Evolutionary conservation across 345 rosid genomes (phyloP).

Genomic region (Eucalyptus erythrocorys): DNA sequence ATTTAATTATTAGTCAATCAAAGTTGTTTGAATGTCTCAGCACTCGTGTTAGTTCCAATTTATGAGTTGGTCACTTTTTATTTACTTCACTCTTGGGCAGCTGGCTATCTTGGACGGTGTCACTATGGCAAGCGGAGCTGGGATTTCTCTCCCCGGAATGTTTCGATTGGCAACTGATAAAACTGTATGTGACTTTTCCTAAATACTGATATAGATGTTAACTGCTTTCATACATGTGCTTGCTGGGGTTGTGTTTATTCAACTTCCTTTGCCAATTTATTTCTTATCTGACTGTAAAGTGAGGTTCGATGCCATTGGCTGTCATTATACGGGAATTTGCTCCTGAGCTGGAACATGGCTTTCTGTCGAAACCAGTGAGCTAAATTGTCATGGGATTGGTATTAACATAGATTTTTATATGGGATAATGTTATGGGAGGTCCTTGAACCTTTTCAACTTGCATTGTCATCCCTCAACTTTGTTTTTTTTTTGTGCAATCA

Average conservation of each 20-base stretch:
- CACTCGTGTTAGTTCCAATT: not conserved
- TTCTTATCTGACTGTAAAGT: not conserved
- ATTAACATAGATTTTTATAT: not conserved
- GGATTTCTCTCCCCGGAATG: conserved; percentile 76
- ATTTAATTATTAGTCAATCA: not conserved
- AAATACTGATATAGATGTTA: not conserved
- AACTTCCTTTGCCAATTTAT: not conserved
- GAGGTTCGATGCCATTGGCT: not conserved
- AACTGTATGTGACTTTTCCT: not conserved
- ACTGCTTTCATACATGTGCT: not conserved
- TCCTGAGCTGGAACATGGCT: not conserved
- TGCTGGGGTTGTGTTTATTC: not conserved
- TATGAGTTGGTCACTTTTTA: not conserved
- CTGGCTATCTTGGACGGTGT: conserved; percentile 80
- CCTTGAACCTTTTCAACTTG: not conserved
- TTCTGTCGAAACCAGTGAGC: not conserved
- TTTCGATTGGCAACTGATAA: conserved; percentile 22
- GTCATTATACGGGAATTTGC: not conserved
- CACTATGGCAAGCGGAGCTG: conserved; percentile 45
- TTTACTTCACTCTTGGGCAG: conserved; percentile 16
- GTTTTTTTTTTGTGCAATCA: not conserved
- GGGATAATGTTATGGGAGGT: not conserved
- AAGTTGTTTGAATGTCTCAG: not conserved
- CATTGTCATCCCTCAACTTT: not conserved
- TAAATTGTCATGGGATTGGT: not conserved